Conservation (phyloP, 192 early-diverging fungal species). For the Entomortierella parvispora region DNA sequence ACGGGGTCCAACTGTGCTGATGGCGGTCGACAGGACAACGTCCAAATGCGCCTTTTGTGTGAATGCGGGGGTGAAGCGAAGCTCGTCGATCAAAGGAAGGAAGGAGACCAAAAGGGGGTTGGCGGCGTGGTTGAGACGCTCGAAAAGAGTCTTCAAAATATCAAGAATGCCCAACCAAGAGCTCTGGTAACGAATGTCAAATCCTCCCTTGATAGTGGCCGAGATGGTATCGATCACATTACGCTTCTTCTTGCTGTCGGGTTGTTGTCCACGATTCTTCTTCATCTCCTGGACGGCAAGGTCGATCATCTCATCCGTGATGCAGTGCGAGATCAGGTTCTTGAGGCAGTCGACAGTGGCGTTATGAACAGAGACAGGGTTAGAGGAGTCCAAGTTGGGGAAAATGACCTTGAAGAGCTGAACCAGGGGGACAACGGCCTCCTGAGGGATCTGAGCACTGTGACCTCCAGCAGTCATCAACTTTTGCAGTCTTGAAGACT, state of each 20-base stretch:
- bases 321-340: conserved; percentile 75
- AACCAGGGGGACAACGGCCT: conserved; percentile 30
- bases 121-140: conserved; percentile 71
- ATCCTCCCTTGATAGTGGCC: conserved; percentile 59
- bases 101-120: conserved; percentile 68
- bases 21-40: conserved; percentile 79
- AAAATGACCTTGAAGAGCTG: conserved; percentile 71
- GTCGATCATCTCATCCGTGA: conserved; percentile 81
- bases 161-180: conserved; percentile 87
- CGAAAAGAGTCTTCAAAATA: conserved; percentile 80
- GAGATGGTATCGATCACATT: conserved; percentile 62
- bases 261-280: conserved; percentile 33
- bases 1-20: conserved; percentile 83
- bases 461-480: conserved; percentile 27
- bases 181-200: conserved; percentile 83
- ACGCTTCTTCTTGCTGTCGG: conserved; percentile 27
- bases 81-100: conserved; percentile 71
- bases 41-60: conserved; percentile 90
- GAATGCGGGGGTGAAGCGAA: conserved; percentile 86
- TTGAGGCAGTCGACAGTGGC: conserved; percentile 77
- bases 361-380: conserved; percentile 63
- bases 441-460: conserved; percentile 33
- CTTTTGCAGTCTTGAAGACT: conserved; percentile 64
- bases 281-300: conserved; percentile 55
- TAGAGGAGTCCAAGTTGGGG: conserved; percentile 70